Percentiles rank a stretch among this genome's conserved stretches.
These are phyloP conservation scores for Mycena galopus DNA, from an alignment of 768 basidiomycete genomes.

Conservation along the genomic window DNA sequence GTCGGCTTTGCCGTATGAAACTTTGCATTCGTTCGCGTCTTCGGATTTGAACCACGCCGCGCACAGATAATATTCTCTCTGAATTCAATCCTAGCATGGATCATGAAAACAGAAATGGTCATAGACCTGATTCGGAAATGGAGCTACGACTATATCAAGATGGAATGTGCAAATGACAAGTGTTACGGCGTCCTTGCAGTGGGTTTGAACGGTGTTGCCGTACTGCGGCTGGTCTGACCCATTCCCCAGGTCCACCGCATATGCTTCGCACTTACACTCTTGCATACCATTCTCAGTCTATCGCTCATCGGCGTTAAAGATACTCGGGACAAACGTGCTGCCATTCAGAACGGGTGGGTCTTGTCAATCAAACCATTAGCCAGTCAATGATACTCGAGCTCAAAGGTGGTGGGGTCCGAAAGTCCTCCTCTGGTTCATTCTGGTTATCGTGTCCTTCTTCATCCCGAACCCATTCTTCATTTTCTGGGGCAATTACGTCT, in stretches of 20 bases:
- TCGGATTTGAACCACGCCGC: background rate
- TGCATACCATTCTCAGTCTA: constrained; percentile 86
- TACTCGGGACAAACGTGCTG: constrained; percentile 92
- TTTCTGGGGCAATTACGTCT: constrained; percentile 95
- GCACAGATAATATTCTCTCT: constrained; percentile 91
- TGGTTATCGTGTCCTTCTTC: constrained; percentile 88
- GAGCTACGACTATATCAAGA: constrained; percentile 98
- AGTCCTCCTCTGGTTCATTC: constrained; percentile 87
- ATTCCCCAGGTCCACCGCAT: constrained; percentile 86
- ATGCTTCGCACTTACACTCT: constrained; percentile 92
- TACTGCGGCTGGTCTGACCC: constrained; percentile 10
- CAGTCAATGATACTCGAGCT: constrained; percentile 15
- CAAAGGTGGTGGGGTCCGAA: constrained; percentile 99
- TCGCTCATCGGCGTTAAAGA: constrained; percentile 89
- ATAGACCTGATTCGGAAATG: constrained; percentile 91
- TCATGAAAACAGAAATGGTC: constrained; percentile 92
- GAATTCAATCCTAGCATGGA: constrained; percentile 96
- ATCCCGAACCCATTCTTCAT: constrained; percentile 99
- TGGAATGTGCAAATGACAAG: constrained; percentile 93
- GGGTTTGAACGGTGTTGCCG: constrained; percentile 45
- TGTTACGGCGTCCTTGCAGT: constrained; percentile 98
- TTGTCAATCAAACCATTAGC: background rate
- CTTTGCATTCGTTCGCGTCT: background rate
- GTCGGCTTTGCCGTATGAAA: constrained; percentile 90
- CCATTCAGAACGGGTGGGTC: constrained; percentile 94